Base-by-base conservation (phyloP, 441 rosid species). In the Bocquillonia castaneifolia region DNA sequence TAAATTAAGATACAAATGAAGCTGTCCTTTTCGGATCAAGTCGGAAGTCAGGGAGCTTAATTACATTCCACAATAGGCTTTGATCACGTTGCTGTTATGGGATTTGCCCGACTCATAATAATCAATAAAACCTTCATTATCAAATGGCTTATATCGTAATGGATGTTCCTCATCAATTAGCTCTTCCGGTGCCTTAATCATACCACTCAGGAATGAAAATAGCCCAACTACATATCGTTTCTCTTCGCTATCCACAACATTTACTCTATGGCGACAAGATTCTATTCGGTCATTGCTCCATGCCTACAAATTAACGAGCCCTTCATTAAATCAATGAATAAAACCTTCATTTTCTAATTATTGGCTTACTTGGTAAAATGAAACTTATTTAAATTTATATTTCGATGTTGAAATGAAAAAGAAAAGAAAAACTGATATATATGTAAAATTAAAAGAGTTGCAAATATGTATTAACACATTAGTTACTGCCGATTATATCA, bases 231-330 rank as follows among this genome's bases (percentile, higher is more conserved):
- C 82, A 78, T 36, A 88, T 79, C 78, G 84, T 92, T 37, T 84
- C 81, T 2, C 73, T 71, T 81, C 84, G 22, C 72, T 67, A 3
- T 81, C 76, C 14, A 75, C 79, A 71, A 86, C 79, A 26, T 73
- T 78, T 13, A 90, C 96, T 72, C 86, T 63, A 51, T 90, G 92
- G 59, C 78, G 80, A 59, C 85, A 73, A 0, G 89, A 37, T 54
- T 68, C 71, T 70, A 90, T 79, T 57, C 86, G 79, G 66, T 85
- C 89, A 32, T 88, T 90, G 76, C 93, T 88, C 93, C 93, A 88
- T 20, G 85, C 93, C 96, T 84, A 45, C 29, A 28, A 0, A 28
- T 10, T 0, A 0, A 0, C 9, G 14, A 10, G 14, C 3, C 12
- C 2, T 13, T 10, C 10, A 1, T 10, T 42, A 18, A 5, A 10